A percentile compares a stretch with the other conserved stretches of the same genome.
These are phyloP conservation scores for Ceratobasidium sp. DNA, from an alignment of 1,284 basidiomycete species.

Conservation along the genomic window DNA sequence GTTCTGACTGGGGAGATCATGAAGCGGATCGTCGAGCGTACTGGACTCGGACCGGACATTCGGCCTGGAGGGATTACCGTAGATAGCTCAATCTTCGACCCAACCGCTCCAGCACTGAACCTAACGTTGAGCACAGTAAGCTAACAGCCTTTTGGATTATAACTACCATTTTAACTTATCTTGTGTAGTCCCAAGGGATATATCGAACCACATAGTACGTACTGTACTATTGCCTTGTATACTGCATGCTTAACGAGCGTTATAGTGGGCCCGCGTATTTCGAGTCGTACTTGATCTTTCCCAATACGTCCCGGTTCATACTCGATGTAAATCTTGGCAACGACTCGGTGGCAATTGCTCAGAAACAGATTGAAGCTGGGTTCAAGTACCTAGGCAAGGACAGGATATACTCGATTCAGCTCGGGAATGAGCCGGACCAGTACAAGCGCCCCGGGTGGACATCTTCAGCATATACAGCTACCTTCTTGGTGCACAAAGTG, in stretches of 20 bases:
- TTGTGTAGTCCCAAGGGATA: constrained; percentile 56
- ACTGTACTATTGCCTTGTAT: background rate
- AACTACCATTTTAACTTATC: constrained; percentile 8
- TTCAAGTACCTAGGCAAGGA: constrained; percentile 57
- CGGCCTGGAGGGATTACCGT: constrained; percentile 60
- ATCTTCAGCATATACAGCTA: constrained; percentile 56
- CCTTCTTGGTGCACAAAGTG: constrained; percentile 55
- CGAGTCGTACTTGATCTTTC: constrained; percentile 57
- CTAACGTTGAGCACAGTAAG: constrained; percentile 56
- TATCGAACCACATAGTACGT: constrained; percentile 57
- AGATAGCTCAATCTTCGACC: constrained; percentile 58
- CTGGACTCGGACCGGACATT: constrained; percentile 57
- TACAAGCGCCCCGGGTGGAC: constrained; percentile 57
- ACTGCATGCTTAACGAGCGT: background rate
- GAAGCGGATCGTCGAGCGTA: constrained; percentile 57
- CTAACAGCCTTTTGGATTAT: background rate
- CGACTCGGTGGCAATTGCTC: constrained; percentile 57
- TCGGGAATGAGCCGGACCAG: constrained; percentile 62
- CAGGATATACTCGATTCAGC: constrained; percentile 57
- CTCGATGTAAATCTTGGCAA: constrained; percentile 60
- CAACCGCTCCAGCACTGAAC: constrained; percentile 54
- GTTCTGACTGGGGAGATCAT: constrained; percentile 57
- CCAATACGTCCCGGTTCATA: constrained; percentile 56
- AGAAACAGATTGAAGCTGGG: constrained; percentile 56
- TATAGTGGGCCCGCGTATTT: constrained; percentile 57